Conservation (phyloP, 345 rosid species). For the Mallotus nudiflorus region DNA sequence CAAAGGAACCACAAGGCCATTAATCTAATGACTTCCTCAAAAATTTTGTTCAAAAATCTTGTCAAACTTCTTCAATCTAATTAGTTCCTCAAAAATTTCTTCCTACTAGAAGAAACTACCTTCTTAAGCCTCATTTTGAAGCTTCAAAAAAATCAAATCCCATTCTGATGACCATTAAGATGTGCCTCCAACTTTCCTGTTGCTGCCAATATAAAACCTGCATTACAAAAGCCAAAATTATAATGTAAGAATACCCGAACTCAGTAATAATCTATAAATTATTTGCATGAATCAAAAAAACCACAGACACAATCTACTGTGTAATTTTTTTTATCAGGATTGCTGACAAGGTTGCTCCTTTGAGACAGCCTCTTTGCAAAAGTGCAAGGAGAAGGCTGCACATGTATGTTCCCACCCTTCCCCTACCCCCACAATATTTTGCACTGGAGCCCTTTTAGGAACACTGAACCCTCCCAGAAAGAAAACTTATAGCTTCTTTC, state of each 20-base stretch:
- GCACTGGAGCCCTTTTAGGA: too few species aligned
- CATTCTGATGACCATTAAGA: constrained; percentile 49
- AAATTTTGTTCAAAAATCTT: background rate
- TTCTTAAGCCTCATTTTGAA: constrained; percentile 14
- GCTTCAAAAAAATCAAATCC: constrained; percentile 29
- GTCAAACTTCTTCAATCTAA: background rate
- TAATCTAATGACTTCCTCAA: background rate
- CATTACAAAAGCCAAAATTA: constrained; percentile 16
- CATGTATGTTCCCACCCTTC: too few species aligned
- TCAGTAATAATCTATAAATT: background rate
- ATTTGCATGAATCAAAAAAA: background rate
- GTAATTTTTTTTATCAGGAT: too few species aligned
- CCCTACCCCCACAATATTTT: too few species aligned
- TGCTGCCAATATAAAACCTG: constrained; percentile 86
- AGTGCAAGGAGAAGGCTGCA: too few species aligned
- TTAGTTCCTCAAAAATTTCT: background rate
- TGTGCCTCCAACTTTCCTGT: constrained; percentile 60
- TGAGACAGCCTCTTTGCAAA: too few species aligned
- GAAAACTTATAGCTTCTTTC: too few species aligned
- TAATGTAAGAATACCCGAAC: background rate
- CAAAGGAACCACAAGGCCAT: background rate
- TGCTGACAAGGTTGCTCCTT: too few species aligned
- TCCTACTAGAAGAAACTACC: constrained; percentile 12
- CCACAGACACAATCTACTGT: constrained; percentile 1
- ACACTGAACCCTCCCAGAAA: too few species aligned